Evolutionary conservation across 2,329 filamentous ascomycete genomes (phyloP).

Genomic region (Penicillium sp.): DNA sequence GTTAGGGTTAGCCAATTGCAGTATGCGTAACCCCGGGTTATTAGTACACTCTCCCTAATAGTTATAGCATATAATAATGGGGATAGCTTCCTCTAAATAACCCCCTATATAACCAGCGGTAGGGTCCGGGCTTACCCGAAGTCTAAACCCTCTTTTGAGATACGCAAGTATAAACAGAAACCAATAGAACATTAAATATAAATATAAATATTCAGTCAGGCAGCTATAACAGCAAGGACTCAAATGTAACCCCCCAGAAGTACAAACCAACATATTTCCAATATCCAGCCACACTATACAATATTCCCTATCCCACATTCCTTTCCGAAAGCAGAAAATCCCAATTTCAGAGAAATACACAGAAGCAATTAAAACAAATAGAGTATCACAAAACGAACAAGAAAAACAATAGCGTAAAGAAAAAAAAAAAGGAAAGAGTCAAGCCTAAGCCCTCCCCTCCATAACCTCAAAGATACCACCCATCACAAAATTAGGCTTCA

Average conservation of each 20-base stretch:
- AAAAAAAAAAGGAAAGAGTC: background rate
- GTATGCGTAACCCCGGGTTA: too few species aligned
- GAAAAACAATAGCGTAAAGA: background rate
- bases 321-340: slow-evolving; percentile 6
- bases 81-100: too few species aligned
- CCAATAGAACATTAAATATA: background rate
- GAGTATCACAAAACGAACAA: slow-evolving; percentile 4
- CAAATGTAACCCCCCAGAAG: background rate
- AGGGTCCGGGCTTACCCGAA: too few species aligned
- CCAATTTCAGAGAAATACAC: background rate
- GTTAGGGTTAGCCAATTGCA: too few species aligned
- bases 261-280: background rate
- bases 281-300: slow-evolving; percentile 7
- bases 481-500: slow-evolving; percentile 44
- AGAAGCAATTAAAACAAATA: slow-evolving; percentile 1
- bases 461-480: slow-evolving; percentile 51
- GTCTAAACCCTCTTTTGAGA: too few species aligned
- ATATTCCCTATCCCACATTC: slow-evolving; percentile 4
- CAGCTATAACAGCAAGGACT: background rate
- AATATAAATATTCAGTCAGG: background rate
- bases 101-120: too few species aligned
- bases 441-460: slow-evolving; percentile 40
- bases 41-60: too few species aligned
- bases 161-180: background rate
- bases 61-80: too few species aligned